A percentile compares a stretch with the other conserved stretches of the same genome.
phyloP scores from a whole-genome alignment of 75 land plant genomes.

The Cryptomeria japonica region DNA sequence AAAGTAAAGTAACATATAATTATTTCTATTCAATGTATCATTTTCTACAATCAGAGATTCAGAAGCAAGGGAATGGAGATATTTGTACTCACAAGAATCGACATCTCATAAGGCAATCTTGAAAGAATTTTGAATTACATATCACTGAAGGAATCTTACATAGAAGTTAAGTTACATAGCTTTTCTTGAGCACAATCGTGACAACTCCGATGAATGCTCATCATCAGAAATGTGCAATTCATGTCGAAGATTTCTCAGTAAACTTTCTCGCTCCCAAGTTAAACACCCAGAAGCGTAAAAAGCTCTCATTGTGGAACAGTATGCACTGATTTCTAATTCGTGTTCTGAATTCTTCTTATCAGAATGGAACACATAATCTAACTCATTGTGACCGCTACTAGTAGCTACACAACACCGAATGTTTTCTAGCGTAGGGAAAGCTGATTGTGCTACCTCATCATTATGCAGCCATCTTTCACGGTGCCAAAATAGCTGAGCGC shows the following conservation, averaged over 20 bases:
- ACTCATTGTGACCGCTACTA: conserved; percentile 19
- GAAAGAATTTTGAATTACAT: not conserved
- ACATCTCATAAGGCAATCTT: not conserved
- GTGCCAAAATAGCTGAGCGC: conserved; percentile 36
- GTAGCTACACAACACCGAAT: conserved; percentile 52
- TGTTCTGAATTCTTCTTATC: too few relatives aligned
- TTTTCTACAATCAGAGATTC: too few relatives aligned
- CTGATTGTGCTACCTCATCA: conserved; percentile 55
- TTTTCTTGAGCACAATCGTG: conserved; percentile 6
- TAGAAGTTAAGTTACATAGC: not conserved
- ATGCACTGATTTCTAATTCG: too few relatives aligned
- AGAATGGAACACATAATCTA: conserved; percentile 13
- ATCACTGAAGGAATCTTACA: not conserved
- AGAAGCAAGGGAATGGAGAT: too few relatives aligned
- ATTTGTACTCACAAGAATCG: too few relatives aligned
- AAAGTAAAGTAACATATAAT: too few relatives aligned
- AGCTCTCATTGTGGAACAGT: conserved; percentile 47
- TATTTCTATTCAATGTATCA: too few relatives aligned
- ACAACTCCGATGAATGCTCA: conserved; percentile 59
- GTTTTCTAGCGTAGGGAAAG: too few relatives aligned
- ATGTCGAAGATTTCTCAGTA: conserved; percentile 58
- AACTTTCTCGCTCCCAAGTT: conserved; percentile 61
- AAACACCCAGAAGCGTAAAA: conserved; percentile 67
- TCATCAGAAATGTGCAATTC: conserved; percentile 63
- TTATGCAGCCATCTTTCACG: conserved; percentile 36